Evolutionary conservation across 169 alveolate species (phyloP).

Genomic region (Babesia sp.): DNA sequence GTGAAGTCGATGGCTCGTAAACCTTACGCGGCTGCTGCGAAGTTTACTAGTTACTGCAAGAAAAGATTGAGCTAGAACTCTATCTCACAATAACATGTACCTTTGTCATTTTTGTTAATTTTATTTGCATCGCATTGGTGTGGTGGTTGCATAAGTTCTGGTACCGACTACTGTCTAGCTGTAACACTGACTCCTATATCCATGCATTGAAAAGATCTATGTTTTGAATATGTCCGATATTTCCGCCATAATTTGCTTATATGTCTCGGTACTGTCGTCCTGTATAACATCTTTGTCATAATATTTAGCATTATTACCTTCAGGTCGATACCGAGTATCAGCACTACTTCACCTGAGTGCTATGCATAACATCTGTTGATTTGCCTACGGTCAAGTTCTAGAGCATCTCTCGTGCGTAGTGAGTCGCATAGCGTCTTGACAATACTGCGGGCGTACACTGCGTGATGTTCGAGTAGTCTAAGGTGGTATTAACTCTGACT

Average conservation of each 20-base stretch:
- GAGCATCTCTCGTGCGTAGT: conserved; percentile 3
- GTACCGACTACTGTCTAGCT: neutral
- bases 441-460: conserved; percentile 52
- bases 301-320: conserved; percentile 11
- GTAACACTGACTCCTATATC: too few relatives aligned
- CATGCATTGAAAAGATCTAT: neutral
- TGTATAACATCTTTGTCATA: neutral
- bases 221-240: conserved; percentile 17
- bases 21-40: conserved; percentile 12
- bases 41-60: conserved; percentile 24
- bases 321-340: conserved; percentile 41
- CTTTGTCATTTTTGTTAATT: neutral
- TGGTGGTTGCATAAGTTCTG: neutral
- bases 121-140: neutral
- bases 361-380: neutral
- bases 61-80: neutral
- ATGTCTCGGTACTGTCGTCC: conserved; percentile 43
- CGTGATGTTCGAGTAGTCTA: conserved; percentile 56
- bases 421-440: conserved; percentile 56
- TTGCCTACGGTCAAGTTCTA: conserved; percentile 37
- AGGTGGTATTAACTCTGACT: neutral
- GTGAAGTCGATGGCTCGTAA: conserved; percentile 13
- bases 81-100: neutral
- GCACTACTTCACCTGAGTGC: conserved; percentile 26
- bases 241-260: conserved; percentile 34